Evolutionary conservation across 176 grass and related monocot genomes (phyloP), one percentile per base, ranked within the genome.

Genomic region (Areca catechu): DNA sequence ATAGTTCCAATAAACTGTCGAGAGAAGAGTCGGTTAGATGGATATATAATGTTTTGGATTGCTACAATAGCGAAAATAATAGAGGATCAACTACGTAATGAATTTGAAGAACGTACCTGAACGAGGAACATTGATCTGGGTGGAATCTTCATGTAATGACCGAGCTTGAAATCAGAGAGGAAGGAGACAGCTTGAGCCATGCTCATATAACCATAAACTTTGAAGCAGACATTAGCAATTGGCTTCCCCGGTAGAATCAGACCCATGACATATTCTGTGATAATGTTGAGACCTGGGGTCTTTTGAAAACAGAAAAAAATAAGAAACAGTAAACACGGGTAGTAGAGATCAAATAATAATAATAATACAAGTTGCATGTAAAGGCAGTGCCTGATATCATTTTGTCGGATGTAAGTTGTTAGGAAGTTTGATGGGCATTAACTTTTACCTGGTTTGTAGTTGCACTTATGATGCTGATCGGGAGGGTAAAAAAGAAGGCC

Each of bases 61-160:
- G 34, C 34, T 3, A 12, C 7, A 10, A 9, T 34, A 34, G 30
- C 30, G 10, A 34, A 34, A 34, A 34, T 34, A 9, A 34, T 9
- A 7, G 4, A 9, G 30, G 28, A 5, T 29, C 28, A 6, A 34
- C 5, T 34, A 34, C 7, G 30, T 10, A 34, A 34, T 34, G 30
- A 10, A 34, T 43, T 43, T 12, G 9, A 43, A 43, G 34, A 43
- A 43, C 14, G 16, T 66, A 90, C 91, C 86, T 97, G 83, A 82
- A 86, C 80, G 37, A 86, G 65, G 69, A 98, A 98, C 93, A 98
- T 98, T 16, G 88, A 98, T 64, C 53, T 85, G 18, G 93, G 87
- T 27, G 93, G 93, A 68, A 98, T 92, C 81, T 98, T 98, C 93
- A 92, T 98, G 56, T 98, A 98, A 64, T 98, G 93, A 10, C 93